Base-by-base conservation (phyloP, 2,329 filamentous ascomycete genomes). In the Plectosphaerella plurivora region DNA sequence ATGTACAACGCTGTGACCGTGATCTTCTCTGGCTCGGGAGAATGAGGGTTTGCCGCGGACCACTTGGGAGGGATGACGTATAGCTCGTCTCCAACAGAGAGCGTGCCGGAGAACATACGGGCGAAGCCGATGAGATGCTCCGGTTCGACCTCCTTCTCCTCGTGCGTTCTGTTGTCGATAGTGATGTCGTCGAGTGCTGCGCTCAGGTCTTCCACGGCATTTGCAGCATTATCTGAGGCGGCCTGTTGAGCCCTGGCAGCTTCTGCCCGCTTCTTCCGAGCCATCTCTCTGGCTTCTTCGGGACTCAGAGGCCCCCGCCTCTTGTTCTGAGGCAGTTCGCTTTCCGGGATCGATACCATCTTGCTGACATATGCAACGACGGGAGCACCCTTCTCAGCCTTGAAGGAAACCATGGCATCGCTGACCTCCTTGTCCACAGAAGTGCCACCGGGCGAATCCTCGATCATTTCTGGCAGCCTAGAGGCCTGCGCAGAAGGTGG, bases 321-420 rank as follows among this genome's bases (percentile, higher is more conserved):
- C 68, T 88, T 95, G 67, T 96, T 96, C 50, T 93, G 83, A 0
- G 90, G 89, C 5, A 99, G 75, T 61, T 99, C 93, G 68, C 90
- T 97, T 63, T 95, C 90, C 0, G 91, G 93, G 12, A 99, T 80
- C 0, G 94, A 94, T 2, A 97, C 89, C 91, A 99, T 97, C 68
- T 99, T 99, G 72, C 93, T 97, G 55, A 99, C 89, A 59, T 96
- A 99, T 9, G 90, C 93, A 2, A 99, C 90, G 0, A 96, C 84
- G 0, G 93, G 92, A 53, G 88, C 87, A 1, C 84, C 78, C 39
- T 81, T 77, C 0, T 77, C 78, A 4, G 82, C 82, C 63, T 88
- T 89, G 65, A 96, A 97, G 1, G 84, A 78, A 2, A 88, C 72
- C 86, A 97, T 93, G 5, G 93, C 90, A n/a, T 88, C 77, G 60